A percentile compares a stretch with the other conserved stretches of the same genome.
Evolutionary conservation across 2,329 filamentous ascomycete species (phyloP).

Genomic region (Nigrograna mackinnonii): DNA sequence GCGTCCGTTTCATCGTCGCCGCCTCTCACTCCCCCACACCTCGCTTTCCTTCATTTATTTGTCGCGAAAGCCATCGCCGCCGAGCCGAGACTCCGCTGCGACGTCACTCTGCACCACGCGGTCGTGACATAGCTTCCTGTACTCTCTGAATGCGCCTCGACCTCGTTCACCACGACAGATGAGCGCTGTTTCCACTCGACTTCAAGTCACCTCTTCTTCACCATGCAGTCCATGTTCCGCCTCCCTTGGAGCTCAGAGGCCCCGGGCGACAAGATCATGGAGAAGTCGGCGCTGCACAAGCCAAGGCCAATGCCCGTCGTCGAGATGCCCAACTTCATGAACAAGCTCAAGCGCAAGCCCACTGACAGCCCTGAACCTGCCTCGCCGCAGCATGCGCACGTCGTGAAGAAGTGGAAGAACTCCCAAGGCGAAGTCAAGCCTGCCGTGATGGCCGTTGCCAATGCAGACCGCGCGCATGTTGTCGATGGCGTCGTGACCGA

Average conservation of each 20-base stretch:
- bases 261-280: constrained; percentile 47
- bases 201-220: constrained; percentile 32
- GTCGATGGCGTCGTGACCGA: constrained; percentile 20
- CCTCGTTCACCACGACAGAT: constrained; percentile 41
- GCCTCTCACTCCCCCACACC: background rate
- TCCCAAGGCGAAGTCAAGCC: constrained; percentile 36
- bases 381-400: constrained; percentile 32
- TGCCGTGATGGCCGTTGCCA: constrained; percentile 14
- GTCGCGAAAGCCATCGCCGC: constrained; percentile 14
- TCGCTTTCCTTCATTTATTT: constrained; percentile 10
- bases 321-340: constrained; percentile 49
- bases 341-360: constrained; percentile 63
- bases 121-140: constrained; percentile 24
- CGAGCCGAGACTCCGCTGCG: constrained; percentile 20
- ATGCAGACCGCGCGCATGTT: constrained; percentile 12
- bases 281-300: constrained; percentile 45
- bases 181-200: constrained; percentile 38
- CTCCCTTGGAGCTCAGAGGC: constrained; percentile 52
- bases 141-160: constrained; percentile 31
- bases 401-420: constrained; percentile 44
- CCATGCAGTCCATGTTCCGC: constrained; percentile 56
- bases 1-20: constrained; percentile 8
- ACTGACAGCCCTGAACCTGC: constrained; percentile 51
- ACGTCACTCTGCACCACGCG: constrained; percentile 34
- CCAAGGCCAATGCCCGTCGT: constrained; percentile 48